Conservation (phyloP, 2,329 filamentous ascomycete genomes). For the Phyllosticta citribraziliensis region DNA sequence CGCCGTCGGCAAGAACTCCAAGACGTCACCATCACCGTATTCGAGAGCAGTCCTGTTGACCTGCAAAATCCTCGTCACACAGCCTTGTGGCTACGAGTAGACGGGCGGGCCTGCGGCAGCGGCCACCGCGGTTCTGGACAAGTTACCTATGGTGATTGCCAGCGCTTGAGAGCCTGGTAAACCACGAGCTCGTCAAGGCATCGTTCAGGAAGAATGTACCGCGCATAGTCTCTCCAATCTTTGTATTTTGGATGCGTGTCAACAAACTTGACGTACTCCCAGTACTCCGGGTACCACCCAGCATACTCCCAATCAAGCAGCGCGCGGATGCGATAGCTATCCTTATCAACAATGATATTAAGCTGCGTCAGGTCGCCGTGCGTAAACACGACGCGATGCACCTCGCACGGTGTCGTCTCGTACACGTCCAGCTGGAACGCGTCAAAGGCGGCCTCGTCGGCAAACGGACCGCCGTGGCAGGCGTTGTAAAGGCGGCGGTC, state of each 20-base stretch:
- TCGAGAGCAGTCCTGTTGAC: not conserved
- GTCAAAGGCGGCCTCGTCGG: slow-evolving; percentile 9
- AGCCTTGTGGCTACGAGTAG: too few relatives aligned
- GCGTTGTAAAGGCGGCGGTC: slow-evolving; percentile 6
- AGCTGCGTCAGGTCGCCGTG: slow-evolving; percentile 14
- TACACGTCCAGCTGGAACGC: slow-evolving; percentile 9
- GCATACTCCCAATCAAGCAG: slow-evolving; percentile 13
- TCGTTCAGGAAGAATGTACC: not conserved
- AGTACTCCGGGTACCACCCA: slow-evolving; percentile 14
- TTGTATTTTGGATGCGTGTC: not conserved
- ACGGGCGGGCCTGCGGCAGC: too few relatives aligned
- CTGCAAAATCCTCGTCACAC: not conserved
- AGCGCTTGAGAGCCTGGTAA: not conserved
- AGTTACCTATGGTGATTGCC: too few relatives aligned
- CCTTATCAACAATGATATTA: slow-evolving; percentile 13
- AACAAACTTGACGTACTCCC: slow-evolving; percentile 14
- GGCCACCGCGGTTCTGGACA: too few relatives aligned
- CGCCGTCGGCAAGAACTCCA: too few relatives aligned
- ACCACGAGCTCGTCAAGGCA: not conserved
- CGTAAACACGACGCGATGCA: slow-evolving; percentile 14
- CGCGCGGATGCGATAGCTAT: slow-evolving; percentile 9
- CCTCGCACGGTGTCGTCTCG: not conserved
- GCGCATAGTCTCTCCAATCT: not conserved
- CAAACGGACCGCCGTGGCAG: slow-evolving; percentile 9
- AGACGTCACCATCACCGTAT: not conserved